Evolutionary conservation across 2,329 filamentous ascomycete genomes (phyloP).

Genomic region (Cryphonectria parasitica): DNA sequence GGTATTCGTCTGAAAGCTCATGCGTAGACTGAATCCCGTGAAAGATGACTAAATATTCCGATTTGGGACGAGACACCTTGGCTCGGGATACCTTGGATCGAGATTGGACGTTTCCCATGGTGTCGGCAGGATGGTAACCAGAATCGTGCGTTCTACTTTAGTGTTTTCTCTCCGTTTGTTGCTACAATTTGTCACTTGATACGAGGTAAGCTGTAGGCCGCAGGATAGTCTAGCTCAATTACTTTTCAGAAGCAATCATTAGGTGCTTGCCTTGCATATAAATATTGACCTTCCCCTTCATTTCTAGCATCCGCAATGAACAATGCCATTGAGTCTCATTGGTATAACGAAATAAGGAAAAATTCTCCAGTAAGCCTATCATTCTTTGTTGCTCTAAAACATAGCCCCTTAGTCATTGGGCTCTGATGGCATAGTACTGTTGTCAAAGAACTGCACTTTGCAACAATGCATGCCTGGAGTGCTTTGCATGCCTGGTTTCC

Average conservation of each 20-base stretch:
- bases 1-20: not conserved
- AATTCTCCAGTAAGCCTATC: not conserved
- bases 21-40: not conserved
- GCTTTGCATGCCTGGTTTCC: not conserved
- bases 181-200: not conserved
- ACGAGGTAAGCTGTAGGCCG: not conserved
- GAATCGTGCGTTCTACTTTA: too few species aligned
- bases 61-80: not conserved
- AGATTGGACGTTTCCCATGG: not conserved
- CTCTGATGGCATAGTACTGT: not conserved
- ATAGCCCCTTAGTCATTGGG: not conserved
- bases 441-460: not conserved
- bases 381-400: not conserved
- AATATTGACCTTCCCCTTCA: not conserved
- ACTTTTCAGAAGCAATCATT: slow-evolving; percentile 19
- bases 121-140: not conserved
- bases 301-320: not conserved
- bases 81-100: not conserved
- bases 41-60: not conserved
- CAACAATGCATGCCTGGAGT: not conserved
- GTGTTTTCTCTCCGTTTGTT: too few species aligned
- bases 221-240: not conserved
- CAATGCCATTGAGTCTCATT: not conserved
- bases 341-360: not conserved
- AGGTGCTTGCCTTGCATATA: not conserved